These are phyloP conservation scores for Usnea hakonensis DNA, from an alignment of 495 filamentous ascomycete species.

Conservation along the genomic window DNA sequence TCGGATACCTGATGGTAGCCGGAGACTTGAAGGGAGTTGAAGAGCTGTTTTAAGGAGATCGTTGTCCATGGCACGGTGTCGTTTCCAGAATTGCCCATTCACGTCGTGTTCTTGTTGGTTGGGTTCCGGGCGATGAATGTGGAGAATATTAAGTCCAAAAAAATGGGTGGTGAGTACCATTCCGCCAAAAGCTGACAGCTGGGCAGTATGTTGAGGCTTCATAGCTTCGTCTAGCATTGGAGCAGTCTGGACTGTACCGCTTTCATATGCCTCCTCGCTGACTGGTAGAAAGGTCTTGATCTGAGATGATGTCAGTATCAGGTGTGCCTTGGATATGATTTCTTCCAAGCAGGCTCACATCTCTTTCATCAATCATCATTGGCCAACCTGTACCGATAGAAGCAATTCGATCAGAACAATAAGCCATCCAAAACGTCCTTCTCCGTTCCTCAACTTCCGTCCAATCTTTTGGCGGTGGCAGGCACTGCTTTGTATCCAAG, in stretches of 20 bases:
- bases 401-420: conserved; percentile 82
- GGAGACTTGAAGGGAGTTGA: conserved; percentile 72
- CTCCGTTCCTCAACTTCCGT: conserved; percentile 86
- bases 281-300: conserved; percentile 79
- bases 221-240: conserved; percentile 64
- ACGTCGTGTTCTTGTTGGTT: conserved; percentile 82
- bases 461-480: conserved; percentile 83
- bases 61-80: conserved; percentile 82
- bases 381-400: conserved; percentile 98
- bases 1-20: conserved; percentile 65
- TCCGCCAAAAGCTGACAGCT: conserved; percentile 70
- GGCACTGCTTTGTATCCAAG: conserved; percentile 84
- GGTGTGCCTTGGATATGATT: background rate
- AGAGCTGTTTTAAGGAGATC: conserved; percentile 80
- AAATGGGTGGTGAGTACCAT: conserved; percentile 78
- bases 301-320: conserved; percentile 29
- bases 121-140: conserved; percentile 81
- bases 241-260: conserved; percentile 64
- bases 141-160: conserved; percentile 89
- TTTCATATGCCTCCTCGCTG: conserved; percentile 79
- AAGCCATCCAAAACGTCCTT: conserved; percentile 91
- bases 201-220: conserved; percentile 58
- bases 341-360: conserved; percentile 43
- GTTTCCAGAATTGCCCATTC: conserved; percentile 93
- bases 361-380: conserved; percentile 83